These are phyloP conservation scores for Trametes cubensis DNA, from an alignment of 768 basidiomycete species.

Conservation along the genomic window DNA sequence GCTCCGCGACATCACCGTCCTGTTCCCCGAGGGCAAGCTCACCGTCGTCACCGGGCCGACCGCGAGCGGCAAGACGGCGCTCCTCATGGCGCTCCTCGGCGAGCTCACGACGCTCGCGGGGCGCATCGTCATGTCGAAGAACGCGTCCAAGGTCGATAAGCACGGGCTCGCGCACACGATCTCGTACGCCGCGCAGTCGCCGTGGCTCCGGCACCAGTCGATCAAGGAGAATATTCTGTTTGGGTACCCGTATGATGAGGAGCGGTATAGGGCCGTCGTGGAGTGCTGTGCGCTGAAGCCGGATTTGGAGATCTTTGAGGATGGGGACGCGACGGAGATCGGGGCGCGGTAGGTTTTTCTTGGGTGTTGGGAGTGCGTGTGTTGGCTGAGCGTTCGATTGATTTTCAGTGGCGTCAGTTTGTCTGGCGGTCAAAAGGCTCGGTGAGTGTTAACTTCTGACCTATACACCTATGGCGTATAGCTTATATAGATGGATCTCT, in stretches of 20 bases:
- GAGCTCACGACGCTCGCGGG: conserved; percentile 67
- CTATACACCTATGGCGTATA: background rate
- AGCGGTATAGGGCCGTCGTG: conserved; percentile 72
- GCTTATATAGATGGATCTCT: background rate
- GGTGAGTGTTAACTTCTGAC: conserved; percentile 41
- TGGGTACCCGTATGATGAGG: conserved; percentile 58
- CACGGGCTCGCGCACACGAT: conserved; percentile 59
- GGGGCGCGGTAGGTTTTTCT: conserved; percentile 56
- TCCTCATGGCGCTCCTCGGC: conserved; percentile 73
- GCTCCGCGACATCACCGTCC: conserved; percentile 63
- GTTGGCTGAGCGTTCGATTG: background rate
- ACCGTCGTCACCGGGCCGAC: conserved; percentile 79
- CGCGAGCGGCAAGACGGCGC: conserved; percentile 81
- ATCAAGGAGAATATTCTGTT: conserved; percentile 68
- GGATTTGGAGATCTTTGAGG: conserved; percentile 82
- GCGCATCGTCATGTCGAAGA: conserved; percentile 66
- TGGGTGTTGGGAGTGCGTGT: conserved; percentile 2
- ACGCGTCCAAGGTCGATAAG: conserved; percentile 58
- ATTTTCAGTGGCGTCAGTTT: conserved; percentile 64
- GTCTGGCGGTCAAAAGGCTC: conserved; percentile 82
- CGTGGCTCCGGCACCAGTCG: conserved; percentile 47
- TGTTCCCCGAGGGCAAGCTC: conserved; percentile 75
- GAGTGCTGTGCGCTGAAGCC: conserved; percentile 81
- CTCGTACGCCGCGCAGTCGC: conserved; percentile 53
- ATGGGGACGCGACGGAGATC: conserved; percentile 86